Percentiles rank a stretch among this genome's conserved stretches.
Evolutionary conservation across 768 basidiomycete genomes (phyloP).

Genomic region (Serendipita sp.): DNA sequence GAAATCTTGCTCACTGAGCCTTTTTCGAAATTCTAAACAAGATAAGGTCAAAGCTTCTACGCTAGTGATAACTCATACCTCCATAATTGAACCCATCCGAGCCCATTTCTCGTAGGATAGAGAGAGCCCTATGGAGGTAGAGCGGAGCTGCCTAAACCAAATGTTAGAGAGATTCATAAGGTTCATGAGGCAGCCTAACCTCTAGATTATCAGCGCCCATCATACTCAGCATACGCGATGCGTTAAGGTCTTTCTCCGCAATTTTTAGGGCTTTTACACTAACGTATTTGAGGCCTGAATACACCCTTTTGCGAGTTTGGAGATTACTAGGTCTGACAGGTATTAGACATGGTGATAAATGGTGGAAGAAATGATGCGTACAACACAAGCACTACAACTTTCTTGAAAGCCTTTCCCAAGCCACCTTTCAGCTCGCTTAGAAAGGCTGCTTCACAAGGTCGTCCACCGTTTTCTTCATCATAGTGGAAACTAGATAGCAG

Average conservation of each 20-base stretch:
- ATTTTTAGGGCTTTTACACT: constrained; percentile 40
- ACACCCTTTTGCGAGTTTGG: constrained; percentile 5
- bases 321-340: constrained; percentile 9
- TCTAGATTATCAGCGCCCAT: constrained; percentile 38
- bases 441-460: constrained; percentile 11
- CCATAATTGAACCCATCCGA: constrained; percentile 29
- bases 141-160: constrained; percentile 3
- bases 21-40: constrained; percentile 27
- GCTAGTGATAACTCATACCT: neutral
- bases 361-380: neutral
- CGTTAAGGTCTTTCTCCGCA: constrained; percentile 45
- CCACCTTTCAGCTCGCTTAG: neutral
- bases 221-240: constrained; percentile 53
- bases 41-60: constrained; percentile 8
- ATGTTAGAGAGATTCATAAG: too few relatives aligned
- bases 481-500: constrained; percentile 6
- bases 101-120: constrained; percentile 42
- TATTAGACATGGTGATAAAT: neutral
- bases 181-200: neutral
- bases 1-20: constrained; percentile 33
- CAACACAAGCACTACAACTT: constrained; percentile 9
- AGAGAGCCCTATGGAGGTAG: constrained; percentile 15
- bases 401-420: neutral
- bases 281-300: constrained; percentile 17
- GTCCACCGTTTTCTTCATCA: constrained; percentile 6